Conservation (phyloP, 345 rosid genomes). For the Adansonia digitata region DNA sequence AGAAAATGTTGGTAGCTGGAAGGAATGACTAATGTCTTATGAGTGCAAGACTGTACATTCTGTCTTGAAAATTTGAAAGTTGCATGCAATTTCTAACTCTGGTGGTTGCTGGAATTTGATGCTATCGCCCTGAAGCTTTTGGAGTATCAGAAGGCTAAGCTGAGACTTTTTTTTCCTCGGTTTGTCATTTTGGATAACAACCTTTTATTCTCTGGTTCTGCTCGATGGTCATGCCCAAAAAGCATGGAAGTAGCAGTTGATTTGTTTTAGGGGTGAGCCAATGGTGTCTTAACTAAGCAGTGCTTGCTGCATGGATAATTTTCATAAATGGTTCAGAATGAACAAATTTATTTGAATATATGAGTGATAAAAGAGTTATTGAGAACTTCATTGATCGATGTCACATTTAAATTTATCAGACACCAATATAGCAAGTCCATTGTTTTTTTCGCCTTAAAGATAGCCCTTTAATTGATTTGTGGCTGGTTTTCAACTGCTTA, state of each 20-base stretch:
- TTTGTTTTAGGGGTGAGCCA: background rate
- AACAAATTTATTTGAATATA: background rate
- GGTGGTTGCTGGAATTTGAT: background rate
- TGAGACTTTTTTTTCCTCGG: background rate
- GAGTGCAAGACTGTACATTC: background rate
- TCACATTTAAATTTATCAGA: background rate
- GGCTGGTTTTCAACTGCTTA: background rate
- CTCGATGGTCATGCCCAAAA: background rate
- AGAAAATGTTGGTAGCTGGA: background rate
- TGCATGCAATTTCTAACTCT: background rate
- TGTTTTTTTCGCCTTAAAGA: background rate
- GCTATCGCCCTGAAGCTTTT: background rate
- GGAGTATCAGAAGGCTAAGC: background rate
- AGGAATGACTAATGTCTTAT: background rate
- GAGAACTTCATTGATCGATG: background rate
- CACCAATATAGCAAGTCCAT: background rate
- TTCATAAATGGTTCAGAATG: background rate
- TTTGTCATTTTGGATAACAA: background rate
- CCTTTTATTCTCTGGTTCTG: background rate
- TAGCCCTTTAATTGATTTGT: background rate
- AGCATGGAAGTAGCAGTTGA: background rate
- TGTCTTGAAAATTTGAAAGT: background rate
- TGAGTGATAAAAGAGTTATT: background rate
- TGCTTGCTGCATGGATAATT: background rate
- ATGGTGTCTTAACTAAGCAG: background rate